Base-by-base conservation (phyloP, 192 early-diverging fungal genomes). In the Funneliformis mosseae region DNA sequence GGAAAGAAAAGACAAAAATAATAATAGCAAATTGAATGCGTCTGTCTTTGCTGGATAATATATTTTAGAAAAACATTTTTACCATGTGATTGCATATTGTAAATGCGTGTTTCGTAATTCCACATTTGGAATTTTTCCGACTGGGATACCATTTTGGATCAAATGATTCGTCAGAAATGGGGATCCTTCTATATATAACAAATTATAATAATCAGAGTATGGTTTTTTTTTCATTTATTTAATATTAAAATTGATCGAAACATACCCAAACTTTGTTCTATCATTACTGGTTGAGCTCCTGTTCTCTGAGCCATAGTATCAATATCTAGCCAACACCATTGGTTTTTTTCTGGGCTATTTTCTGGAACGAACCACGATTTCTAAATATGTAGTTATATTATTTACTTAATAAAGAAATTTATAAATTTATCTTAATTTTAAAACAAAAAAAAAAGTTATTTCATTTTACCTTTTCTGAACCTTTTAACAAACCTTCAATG, bases 51-150 rank as follows among this genome's bases (percentile, higher is more conserved):
- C 28, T 38, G 38, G 27, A 75, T n/a, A 48, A 25, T 18, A 67
- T 16, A 64, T 38, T 66, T 11, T 23, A 6, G 25, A n/a, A 80
- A 55, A n/a, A 60, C 3, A 70, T 28, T 80, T 33, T 81, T 91
- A 97, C 97, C 97, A 98, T 39, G 97, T 98, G 39, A 97, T 86
- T 14, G 93, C 88, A 76, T 98, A 98, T 81, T 93, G 91, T 39
- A 95, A 83, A 80, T 98, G 97, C 78, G 92, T 91, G 82, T 98
- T 98, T 28, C 92, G 87, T 71, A 97, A 89, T 64, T 95, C 93
- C 43, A 96, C 90, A 43, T 88, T 86, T 43, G 92, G 86, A 7
- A 89, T 90, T 61, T 92, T 88, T 61, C 92, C 91, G 11, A 96
- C 85, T 3, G 96, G 96, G 64, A 94, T 87, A 18, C 92, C 91